These are phyloP conservation scores for Epichloe hybrida DNA, from an alignment of 2,329 filamentous ascomycete species.

Conservation along the genomic window DNA sequence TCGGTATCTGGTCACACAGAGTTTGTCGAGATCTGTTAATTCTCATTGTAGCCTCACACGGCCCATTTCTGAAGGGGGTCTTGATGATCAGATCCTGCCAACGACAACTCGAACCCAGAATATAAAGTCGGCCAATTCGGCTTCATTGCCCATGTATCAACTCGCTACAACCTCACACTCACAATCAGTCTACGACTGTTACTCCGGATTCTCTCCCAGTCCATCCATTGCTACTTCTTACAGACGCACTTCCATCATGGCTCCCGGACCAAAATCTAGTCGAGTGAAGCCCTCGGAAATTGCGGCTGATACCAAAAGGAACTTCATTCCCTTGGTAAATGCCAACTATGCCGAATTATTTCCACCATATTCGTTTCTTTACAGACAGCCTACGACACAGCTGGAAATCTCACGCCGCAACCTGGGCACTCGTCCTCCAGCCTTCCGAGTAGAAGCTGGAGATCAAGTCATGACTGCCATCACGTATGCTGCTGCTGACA, in stretches of 20 bases:
- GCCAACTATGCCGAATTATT: constrained; percentile 39
- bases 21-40: constrained; percentile 15
- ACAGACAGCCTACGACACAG: constrained; percentile 35
- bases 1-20: constrained; percentile 22
- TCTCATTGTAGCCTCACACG: background rate
- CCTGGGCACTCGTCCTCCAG: constrained; percentile 25
- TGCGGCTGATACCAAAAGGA: constrained; percentile 58
- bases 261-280: constrained; percentile 17
- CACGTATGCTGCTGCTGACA: constrained; percentile 35
- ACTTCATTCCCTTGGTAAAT: constrained; percentile 53
- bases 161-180: background rate
- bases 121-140: constrained; percentile 5
- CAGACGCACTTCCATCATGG: constrained; percentile 14
- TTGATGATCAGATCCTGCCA: background rate
- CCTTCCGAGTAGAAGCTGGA: constrained; percentile 37
- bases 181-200: background rate
- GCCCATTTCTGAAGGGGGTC: constrained; percentile 5
- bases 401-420: constrained; percentile 26
- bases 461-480: constrained; percentile 50
- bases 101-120: background rate
- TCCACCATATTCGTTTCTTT: constrained; percentile 46
- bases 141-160: constrained; percentile 8
- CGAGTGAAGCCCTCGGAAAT: constrained; percentile 41
- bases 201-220: background rate
- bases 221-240: background rate